These are phyloP conservation scores for Aspergillus transmontanensis DNA, from an alignment of 2,329 filamentous ascomycete species.

Conservation along the genomic window DNA sequence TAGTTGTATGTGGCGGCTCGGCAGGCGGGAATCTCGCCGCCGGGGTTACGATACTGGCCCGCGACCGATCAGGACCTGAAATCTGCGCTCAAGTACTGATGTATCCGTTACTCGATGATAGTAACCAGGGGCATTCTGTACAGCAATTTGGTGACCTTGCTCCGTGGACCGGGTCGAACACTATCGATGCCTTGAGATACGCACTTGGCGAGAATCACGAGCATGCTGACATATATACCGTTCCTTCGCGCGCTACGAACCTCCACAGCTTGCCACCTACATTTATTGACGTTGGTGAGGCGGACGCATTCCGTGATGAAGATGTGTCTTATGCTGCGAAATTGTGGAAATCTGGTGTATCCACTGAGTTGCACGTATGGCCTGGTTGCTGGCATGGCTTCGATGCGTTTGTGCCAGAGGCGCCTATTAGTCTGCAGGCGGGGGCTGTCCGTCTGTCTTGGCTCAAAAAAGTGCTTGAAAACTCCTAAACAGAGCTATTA, in stretches of 20 bases:
- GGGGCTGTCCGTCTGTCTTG: constrained; percentile 8
- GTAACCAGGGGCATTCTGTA: constrained; percentile 7
- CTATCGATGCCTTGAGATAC: not conserved
- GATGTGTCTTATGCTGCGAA: constrained; percentile 12
- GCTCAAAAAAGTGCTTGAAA: constrained; percentile 8
- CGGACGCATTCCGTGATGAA: constrained; percentile 17
- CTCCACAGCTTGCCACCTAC: constrained; percentile 8
- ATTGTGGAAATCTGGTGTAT: constrained; percentile 11
- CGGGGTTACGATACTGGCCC: constrained; percentile 19
- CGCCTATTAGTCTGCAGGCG: constrained; percentile 7
- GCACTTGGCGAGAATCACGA: constrained; percentile 25
- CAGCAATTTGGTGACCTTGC: constrained; percentile 14
- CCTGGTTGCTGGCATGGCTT: constrained; percentile 20
- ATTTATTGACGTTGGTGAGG: constrained; percentile 17
- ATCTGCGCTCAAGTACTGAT: constrained; percentile 21
- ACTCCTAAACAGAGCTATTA: not conserved
- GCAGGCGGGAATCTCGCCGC: constrained; percentile 56
- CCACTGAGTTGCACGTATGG: constrained; percentile 18
- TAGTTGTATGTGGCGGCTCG: constrained; percentile 66
- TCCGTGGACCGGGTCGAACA: constrained; percentile 4
- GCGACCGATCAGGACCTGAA: constrained; percentile 18
- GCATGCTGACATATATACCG: constrained; percentile 10
- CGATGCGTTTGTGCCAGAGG: constrained; percentile 16
- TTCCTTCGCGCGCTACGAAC: constrained; percentile 8
- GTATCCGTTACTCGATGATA: constrained; percentile 23